Evolutionary conservation across 2,329 filamentous ascomycete genomes (phyloP).

Genomic region (Madurella mycetomatis): DNA sequence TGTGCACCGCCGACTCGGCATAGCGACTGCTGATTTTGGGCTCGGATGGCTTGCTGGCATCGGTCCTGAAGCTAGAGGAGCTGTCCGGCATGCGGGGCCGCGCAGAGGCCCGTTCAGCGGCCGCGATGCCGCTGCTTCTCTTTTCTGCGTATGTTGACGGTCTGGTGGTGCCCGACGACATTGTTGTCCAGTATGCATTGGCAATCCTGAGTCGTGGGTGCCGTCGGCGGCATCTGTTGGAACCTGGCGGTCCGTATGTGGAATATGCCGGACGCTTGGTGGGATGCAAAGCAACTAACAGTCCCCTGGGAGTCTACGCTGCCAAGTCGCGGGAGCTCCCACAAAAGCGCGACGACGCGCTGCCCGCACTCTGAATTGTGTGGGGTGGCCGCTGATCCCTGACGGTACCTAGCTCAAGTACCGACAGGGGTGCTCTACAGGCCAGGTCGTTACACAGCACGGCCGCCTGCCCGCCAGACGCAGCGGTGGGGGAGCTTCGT

Average conservation of each 20-base stretch:
- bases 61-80: conserved; percentile 4
- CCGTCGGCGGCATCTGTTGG: conserved; percentile 5
- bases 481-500: conserved; percentile 22
- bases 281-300: background rate
- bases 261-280: background rate
- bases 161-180: conserved; percentile 28
- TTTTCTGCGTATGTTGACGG: conserved; percentile 25
- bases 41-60: conserved; percentile 1
- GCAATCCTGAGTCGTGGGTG: conserved; percentile 6
- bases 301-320: background rate
- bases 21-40: conserved; percentile 30
- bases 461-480: conserved; percentile 17
- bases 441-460: conserved; percentile 22
- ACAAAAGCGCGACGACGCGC: conserved; percentile 12
- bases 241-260: background rate
- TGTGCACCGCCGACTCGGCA: conserved; percentile 40
- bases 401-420: conserved; percentile 4
- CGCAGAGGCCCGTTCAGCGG: conserved; percentile 16
- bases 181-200: conserved; percentile 27
- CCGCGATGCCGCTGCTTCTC: conserved; percentile 23
- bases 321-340: conserved; percentile 14
- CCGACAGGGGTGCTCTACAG: conserved; percentile 8
- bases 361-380: conserved; percentile 2
- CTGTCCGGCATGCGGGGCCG: conserved; percentile 23
- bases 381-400: background rate